Percentiles rank a stretch among this genome's conserved stretches.
phyloP scores from a whole-genome alignment of 1,284 basidiomycete genomes.

The Irpex rosettiformis region DNA sequence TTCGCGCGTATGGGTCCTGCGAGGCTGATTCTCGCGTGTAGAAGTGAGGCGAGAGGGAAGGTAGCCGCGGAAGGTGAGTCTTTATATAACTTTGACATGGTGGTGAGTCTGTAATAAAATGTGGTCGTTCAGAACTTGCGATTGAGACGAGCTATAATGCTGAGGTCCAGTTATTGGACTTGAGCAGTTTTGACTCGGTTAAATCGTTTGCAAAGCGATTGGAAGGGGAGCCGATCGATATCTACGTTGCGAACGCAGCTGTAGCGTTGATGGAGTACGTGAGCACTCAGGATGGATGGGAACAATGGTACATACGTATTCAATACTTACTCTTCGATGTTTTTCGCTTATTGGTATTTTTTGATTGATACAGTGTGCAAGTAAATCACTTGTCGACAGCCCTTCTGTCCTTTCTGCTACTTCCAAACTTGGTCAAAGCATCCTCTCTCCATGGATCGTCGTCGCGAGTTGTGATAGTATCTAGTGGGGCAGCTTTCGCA shows the following conservation, averaged over 20 bases:
- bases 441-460: conserved; percentile 6
- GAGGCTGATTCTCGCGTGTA: conserved; percentile 27
- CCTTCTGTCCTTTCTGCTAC: conserved; percentile 25
- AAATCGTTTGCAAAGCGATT: conserved; percentile 27
- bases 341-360: neutral
- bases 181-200: conserved; percentile 27
- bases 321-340: too few species aligned
- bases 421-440: conserved; percentile 24
- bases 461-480: conserved; percentile 25
- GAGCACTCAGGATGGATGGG: conserved; percentile 20
- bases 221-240: conserved; percentile 27
- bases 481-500: conserved; percentile 27
- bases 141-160: conserved; percentile 24
- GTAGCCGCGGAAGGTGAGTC: conserved; percentile 20
- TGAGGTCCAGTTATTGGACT: conserved; percentile 29
- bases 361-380: conserved; percentile 22
- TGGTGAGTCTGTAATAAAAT: neutral
- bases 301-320: neutral
- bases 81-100: too few species aligned
- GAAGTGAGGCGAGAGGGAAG: conserved; percentile 24
- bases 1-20: conserved; percentile 31
- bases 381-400: conserved; percentile 30
- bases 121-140: conserved; percentile 21
- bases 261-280: conserved; percentile 17
- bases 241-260: conserved; percentile 33